Evolutionary conservation across 306 rosid species (phyloP).

Genomic region (Quercus cerris): DNA sequence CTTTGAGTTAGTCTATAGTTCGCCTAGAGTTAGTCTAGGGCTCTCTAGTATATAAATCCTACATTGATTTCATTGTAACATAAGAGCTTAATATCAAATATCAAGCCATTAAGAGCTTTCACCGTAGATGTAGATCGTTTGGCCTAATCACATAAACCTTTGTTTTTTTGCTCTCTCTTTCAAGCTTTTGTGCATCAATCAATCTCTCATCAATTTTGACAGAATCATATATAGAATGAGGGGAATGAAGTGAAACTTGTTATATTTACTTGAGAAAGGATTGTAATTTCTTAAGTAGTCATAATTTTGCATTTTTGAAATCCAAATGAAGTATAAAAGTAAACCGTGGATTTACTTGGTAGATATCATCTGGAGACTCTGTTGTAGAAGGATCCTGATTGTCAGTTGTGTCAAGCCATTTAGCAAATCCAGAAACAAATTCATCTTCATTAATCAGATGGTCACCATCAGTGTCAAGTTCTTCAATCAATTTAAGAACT

Average conservation of each 20-base stretch:
- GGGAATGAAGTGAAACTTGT: not conserved
- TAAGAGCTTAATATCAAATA: too few relatives aligned
- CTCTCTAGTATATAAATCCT: too few relatives aligned
- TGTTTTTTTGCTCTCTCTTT: too few relatives aligned
- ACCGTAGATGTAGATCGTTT: too few relatives aligned
- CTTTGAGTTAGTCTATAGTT: too few relatives aligned
- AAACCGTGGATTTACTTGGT: constrained; percentile 26
- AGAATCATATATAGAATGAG: too few relatives aligned
- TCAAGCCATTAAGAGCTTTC: too few relatives aligned
- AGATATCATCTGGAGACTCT: constrained; percentile 20
- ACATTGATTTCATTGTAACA: too few relatives aligned
- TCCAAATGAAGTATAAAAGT: not conserved
- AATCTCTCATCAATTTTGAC: too few relatives aligned
- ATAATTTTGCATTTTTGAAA: not conserved
- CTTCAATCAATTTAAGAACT: constrained; percentile 27
- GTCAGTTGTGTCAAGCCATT: constrained; percentile 24
- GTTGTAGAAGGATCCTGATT: constrained; percentile 1
- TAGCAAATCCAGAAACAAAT: constrained; percentile 25
- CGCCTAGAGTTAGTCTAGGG: too few relatives aligned
- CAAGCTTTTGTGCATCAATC: too few relatives aligned
- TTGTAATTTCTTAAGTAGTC: not conserved
- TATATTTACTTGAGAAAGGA: not conserved
- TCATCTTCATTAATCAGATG: constrained; percentile 25
- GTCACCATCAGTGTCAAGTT: constrained; percentile 31
- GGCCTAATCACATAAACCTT: too few relatives aligned